A percentile compares a stretch with the other conserved stretches of the same genome.
Evolutionary conservation across 2,329 filamentous ascomycete genomes (phyloP).

Genomic region (Colletotrichum viniferum): DNA sequence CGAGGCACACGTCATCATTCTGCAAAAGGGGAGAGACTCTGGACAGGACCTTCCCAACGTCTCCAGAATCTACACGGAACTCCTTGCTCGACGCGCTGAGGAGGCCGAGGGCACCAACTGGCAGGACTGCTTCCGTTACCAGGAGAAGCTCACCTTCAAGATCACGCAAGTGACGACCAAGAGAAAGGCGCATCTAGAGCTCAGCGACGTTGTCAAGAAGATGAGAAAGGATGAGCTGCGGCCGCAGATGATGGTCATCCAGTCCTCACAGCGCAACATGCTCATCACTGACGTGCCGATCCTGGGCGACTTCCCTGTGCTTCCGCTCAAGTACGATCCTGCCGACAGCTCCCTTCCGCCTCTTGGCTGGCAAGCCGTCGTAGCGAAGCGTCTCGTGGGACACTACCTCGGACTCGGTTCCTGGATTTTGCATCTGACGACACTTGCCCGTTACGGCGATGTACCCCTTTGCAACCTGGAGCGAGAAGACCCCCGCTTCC

Average conservation of each 20-base stretch:
- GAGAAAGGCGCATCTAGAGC: constrained; percentile 85
- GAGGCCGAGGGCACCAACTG: constrained; percentile 73
- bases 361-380: constrained; percentile 90
- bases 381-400: constrained; percentile 82
- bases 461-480: constrained; percentile 95
- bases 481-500: constrained; percentile 88
- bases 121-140: constrained; percentile 85
- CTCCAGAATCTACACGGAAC: constrained; percentile 83
- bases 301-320: constrained; percentile 81
- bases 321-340: constrained; percentile 81
- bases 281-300: constrained; percentile 85
- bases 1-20: constrained; percentile 85
- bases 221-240: constrained; percentile 83
- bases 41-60: constrained; percentile 87
- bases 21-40: constrained; percentile 80
- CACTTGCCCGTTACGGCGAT: constrained; percentile 89
- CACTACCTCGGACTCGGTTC: constrained; percentile 93
- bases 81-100: constrained; percentile 67
- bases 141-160: constrained; percentile 84
- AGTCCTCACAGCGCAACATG: constrained; percentile 83
- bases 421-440: constrained; percentile 88
- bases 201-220: constrained; percentile 88
- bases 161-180: constrained; percentile 87
- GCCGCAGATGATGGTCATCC: constrained; percentile 84
- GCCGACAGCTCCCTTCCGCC: constrained; percentile 88